Percentiles rank a stretch among this genome's conserved stretches.
phyloP scores from a whole-genome alignment of 1,139 yeast genomes.

The Sugiyamaella xylanicola region DNA sequence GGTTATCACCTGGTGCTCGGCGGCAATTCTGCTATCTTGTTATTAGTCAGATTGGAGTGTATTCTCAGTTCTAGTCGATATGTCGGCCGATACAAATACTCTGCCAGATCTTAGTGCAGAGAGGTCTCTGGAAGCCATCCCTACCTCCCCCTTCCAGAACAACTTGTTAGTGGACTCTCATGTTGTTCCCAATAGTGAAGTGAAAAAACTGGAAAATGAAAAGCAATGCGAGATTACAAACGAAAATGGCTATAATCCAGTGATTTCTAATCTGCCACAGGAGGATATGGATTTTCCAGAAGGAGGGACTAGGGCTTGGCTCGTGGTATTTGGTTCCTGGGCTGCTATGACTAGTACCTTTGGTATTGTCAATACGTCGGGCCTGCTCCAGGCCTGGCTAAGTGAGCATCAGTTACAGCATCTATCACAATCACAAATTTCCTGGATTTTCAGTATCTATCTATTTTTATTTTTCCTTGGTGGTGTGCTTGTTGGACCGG shows the following conservation, averaged over 20 bases:
- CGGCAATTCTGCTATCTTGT: no score
- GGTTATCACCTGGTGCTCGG: no score
- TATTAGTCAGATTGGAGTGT: no score
- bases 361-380: constrained; percentile 61
- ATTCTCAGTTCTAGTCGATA: no score
- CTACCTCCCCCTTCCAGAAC: background rate
- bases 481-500: constrained; percentile 62
- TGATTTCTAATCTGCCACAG: constrained; percentile 19
- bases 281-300: constrained; percentile 53
- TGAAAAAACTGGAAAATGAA: background rate
- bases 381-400: constrained; percentile 63
- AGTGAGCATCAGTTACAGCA: constrained; percentile 51
- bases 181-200: background rate
- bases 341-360: constrained; percentile 60
- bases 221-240: no score
- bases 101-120: background rate
- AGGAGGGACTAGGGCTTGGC: constrained; percentile 61
- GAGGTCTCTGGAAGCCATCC: background rate
- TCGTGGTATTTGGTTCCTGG: constrained; percentile 63
- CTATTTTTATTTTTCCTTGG: constrained; percentile 59
- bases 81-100: background rate
- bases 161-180: no score
- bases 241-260: no score
- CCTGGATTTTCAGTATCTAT: constrained; percentile 67
- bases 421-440: constrained; percentile 50